Evolutionary conservation across 2,329 filamentous ascomycete species (phyloP).

Genomic region (Aspergillus sp.): DNA sequence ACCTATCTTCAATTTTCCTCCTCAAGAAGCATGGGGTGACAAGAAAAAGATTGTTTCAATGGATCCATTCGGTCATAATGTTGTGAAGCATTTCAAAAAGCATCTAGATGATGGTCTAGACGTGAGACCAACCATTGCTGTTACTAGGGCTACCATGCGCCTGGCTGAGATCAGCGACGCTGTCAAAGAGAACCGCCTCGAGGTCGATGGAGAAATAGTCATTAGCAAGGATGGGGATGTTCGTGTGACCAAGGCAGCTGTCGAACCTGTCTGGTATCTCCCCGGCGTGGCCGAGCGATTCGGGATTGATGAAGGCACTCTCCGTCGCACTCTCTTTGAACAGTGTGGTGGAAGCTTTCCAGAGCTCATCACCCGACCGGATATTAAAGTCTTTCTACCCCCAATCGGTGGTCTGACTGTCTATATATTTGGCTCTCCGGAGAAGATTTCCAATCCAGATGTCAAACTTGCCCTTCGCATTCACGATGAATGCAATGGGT

Average conservation of each 20-base stretch:
- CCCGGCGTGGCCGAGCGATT: conserved; percentile 86
- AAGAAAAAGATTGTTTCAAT: conserved; percentile 90
- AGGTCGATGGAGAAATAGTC: conserved; percentile 78
- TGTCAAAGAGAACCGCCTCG: conserved; percentile 68
- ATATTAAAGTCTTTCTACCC: conserved; percentile 90
- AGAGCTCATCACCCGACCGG: conserved; percentile 83
- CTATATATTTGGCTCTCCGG: conserved; percentile 92
- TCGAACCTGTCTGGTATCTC: conserved; percentile 84
- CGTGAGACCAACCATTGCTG: conserved; percentile 78
- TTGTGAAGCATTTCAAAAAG: conserved; percentile 71
- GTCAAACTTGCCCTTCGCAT: conserved; percentile 76
- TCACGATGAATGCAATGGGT: conserved; percentile 83
- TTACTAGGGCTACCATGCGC: conserved; percentile 88
- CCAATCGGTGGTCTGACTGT: conserved; percentile 91
- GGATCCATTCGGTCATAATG: conserved; percentile 82
- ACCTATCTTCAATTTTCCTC: conserved; percentile 78
- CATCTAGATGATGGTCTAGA: conserved; percentile 65
- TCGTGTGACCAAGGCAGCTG: conserved; percentile 87
- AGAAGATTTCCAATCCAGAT: conserved; percentile 82
- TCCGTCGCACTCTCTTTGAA: conserved; percentile 82
- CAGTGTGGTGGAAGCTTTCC: conserved; percentile 90
- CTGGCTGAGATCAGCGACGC: conserved; percentile 84
- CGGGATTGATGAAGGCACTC: conserved; percentile 75
- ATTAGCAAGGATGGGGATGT: conserved; percentile 75
- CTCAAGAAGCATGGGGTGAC: conserved; percentile 81